These are phyloP conservation scores for Ustilago lituana DNA, from an alignment of 1,284 basidiomycete species.

Conservation along the genomic window DNA sequence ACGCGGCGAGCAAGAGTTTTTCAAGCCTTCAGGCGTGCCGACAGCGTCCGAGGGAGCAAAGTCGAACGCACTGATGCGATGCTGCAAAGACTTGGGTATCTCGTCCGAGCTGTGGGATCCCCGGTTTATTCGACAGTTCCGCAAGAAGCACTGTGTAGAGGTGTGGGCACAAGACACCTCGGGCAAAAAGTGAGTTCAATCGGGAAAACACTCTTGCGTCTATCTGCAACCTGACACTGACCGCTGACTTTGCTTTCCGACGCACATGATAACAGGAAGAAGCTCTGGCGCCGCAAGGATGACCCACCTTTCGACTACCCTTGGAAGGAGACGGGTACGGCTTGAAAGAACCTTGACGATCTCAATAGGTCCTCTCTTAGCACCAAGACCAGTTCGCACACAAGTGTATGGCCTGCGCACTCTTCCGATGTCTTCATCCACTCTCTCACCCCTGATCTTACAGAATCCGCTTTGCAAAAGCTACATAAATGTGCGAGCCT, in stretches of 20 bases:
- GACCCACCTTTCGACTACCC: slow-evolving; percentile 63
- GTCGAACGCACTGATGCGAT: slow-evolving; percentile 95
- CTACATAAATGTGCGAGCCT: not conserved
- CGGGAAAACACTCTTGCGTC: too few relatives aligned
- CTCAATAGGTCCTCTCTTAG: too few relatives aligned
- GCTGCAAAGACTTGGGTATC: slow-evolving; percentile 95
- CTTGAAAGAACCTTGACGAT: slow-evolving; percentile 8
- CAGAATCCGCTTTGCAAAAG: too few relatives aligned
- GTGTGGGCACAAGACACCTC: slow-evolving; percentile 76
- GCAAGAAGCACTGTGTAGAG: slow-evolving; percentile 82
- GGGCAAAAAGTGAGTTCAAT: slow-evolving; percentile 81
- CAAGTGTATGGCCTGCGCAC: too few relatives aligned
- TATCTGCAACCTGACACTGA: too few relatives aligned
- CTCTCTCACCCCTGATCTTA: too few relatives aligned
- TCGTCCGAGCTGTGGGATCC: slow-evolving; percentile 98
- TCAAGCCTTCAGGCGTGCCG: slow-evolving; percentile 87
- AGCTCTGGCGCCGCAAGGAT: slow-evolving; percentile 66
- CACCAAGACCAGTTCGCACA: too few relatives aligned
- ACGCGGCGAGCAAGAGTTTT: slow-evolving; percentile 96
- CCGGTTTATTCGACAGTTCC: slow-evolving; percentile 92
- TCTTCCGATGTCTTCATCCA: too few relatives aligned
- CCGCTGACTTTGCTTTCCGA: too few relatives aligned
- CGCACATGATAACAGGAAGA: slow-evolving; percentile 53
- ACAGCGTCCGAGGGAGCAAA: slow-evolving; percentile 96
- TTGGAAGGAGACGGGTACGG: slow-evolving; percentile 63